Base-by-base conservation (phyloP, 1,284 basidiomycete species). In the Sanghuangporus sanghuang region DNA sequence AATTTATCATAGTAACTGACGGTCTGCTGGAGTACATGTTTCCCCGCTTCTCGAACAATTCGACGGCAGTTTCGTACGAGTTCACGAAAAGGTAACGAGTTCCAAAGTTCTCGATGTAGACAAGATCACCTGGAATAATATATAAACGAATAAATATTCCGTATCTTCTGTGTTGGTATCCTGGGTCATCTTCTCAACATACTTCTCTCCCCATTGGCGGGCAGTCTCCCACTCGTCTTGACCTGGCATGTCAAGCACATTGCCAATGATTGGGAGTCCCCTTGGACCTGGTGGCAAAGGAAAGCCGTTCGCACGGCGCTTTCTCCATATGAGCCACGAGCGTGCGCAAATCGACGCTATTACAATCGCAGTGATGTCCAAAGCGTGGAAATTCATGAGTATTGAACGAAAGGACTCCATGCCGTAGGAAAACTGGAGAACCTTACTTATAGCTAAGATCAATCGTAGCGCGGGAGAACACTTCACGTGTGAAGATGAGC, bases 11-110 rank as follows among this genome's bases (percentile, higher is more conserved):
- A 27, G 60, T 49, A 36, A 63, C 56, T 11, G 23, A 49, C 3
- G 68, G 68, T 14, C 71, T 56, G 35, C 67, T 68, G 1, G 70
- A 71, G 52, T 69, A 71, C 16, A 67, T 59, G 11, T 62, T 27
- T 6, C 66, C 64, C 16, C 68, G 62, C 62, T 70, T 70, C 38
- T 71, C 68, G 50, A 71, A 61, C 4, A 72, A 56, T 11, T 71
- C 70, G 38, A 62, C 53, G 38, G 68, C 66, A 18, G 65, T 64
- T 35, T 68, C 52, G 18, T 63, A 64, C 2, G 69, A 68, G 52
- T 70, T 72, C n/a, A 72, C 36, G 21, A 72, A 54, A 4, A 71
- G 32, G 46, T 68, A 66, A 5, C 62, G 59, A 50, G 67, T 57
- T 16, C 69, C 70, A 14, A 70, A 57, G n/a, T 68, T 64, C 38